Evolutionary conservation across 2,329 filamentous ascomycete genomes (phyloP), one percentile per base, ranked within the genome.

Genomic region (Ophiostoma australiae): DNA sequence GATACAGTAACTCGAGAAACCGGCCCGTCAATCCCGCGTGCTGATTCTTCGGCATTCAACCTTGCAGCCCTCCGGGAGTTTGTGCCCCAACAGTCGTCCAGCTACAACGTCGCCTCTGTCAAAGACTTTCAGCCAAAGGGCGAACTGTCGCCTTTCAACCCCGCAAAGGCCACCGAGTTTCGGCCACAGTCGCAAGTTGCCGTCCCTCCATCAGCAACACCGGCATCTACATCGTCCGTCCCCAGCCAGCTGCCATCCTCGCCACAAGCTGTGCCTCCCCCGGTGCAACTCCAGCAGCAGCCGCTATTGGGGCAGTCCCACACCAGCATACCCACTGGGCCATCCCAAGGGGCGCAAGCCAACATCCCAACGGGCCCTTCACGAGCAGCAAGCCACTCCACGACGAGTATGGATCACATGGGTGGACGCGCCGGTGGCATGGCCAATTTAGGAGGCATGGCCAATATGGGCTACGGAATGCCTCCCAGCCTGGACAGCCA

Each of bases 51-150:
- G 2, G 44, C 72, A 3, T 93, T 91, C 76, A 83, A 85, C 70
- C 86, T 91, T 78, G 79, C 85, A 5, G 79, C 82, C 31, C 83
- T 90, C 55, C 84, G 75, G 73, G 88, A 84, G 37, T 75, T 74
- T 67, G 72, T 75, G 3, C 74, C 74, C 0, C 73, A 73, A 10
- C 70, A 72, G n/a, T 13, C 72, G 10, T 52, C 73, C 6, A 37
- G 44, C 48, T 73, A 72, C 58, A 72, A 70, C 52, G 69, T 71
- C 0, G 70, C 72, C 13, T 39, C 71, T 6, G 69, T 70, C 68
- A 72, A 70, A 20, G 72, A 74, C 20, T 74, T 74, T 35, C 72
- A 70, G 20, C 73, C 72, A 15, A 69, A 71, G 20, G 70, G 72
- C 68, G 74, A 73, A 68, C 69, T 71, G 4, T 75, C 74, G 6